Percentiles rank a stretch among this genome's conserved stretches.
Evolutionary conservation across 1,139 yeast species (phyloP).

Genomic region (Suzukiozyma palmioleophila): DNA sequence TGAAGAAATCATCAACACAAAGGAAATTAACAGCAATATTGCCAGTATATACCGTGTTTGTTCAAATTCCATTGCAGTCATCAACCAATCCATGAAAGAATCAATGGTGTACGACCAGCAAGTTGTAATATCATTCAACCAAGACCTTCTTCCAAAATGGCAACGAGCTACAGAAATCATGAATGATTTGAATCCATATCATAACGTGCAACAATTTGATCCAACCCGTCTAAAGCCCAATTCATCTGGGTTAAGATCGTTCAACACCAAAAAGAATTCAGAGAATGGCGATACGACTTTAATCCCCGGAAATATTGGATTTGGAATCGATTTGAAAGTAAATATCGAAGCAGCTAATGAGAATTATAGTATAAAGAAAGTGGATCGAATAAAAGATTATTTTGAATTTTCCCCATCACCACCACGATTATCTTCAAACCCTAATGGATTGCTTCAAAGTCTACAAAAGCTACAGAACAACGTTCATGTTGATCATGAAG

Average conservation of each 20-base stretch:
- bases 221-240: slow-evolving; percentile 8
- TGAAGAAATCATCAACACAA: slow-evolving; percentile 17
- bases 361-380: slow-evolving; percentile 33
- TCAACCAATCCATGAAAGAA: slow-evolving; percentile 28
- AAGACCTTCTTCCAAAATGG: slow-evolving; percentile 29
- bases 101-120: slow-evolving; percentile 16
- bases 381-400: slow-evolving; percentile 26
- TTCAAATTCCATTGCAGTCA: slow-evolving; percentile 1
- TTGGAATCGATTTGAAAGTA: slow-evolving; percentile 36
- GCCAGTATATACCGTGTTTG: slow-evolving; percentile 9
- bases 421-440: slow-evolving; percentile 5
- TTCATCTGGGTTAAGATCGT: slow-evolving; percentile 16
- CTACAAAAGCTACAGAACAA: slow-evolving; percentile 12
- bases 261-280: slow-evolving; percentile 5
- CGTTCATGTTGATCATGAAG: slow-evolving; percentile 8
- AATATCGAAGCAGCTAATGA: slow-evolving; percentile 25
- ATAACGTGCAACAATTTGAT: not conserved
- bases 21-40: slow-evolving; percentile 11
- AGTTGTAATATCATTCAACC: slow-evolving; percentile 20
- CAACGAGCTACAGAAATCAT: slow-evolving; percentile 22
- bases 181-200: slow-evolving; percentile 5
- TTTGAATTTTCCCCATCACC: slow-evolving; percentile 7
- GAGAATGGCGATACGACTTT: not conserved
- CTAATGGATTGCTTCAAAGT: slow-evolving; percentile 11
- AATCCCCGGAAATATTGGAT: slow-evolving; percentile 11